Percentiles rank a stretch among this genome's conserved stretches.
These are phyloP conservation scores for Elsinoe fawcettii DNA, from an alignment of 2,329 filamentous ascomycete species.

Conservation along the genomic window DNA sequence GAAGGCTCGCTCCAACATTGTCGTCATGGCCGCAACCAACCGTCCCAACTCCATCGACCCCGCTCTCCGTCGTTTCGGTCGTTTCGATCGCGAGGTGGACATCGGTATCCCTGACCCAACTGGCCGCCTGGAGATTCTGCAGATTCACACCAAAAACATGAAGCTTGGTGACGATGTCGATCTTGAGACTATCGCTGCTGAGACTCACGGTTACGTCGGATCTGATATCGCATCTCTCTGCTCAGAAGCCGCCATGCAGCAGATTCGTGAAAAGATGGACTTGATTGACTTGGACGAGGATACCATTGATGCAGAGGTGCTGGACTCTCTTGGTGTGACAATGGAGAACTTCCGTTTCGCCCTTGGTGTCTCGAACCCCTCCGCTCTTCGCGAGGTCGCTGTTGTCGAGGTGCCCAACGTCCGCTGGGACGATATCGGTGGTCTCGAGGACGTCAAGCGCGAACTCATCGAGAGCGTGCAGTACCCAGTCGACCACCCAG, in stretches of 20 bases:
- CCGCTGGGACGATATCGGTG: slow-evolving; percentile 99
- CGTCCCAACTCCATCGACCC: slow-evolving; percentile 98
- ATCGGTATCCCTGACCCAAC: slow-evolving; percentile 97
- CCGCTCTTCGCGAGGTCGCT: slow-evolving; percentile 94
- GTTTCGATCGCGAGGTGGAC: slow-evolving; percentile 98
- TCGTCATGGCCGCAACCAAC: slow-evolving; percentile 99
- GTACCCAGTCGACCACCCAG: slow-evolving; percentile 97
- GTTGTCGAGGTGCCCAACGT: slow-evolving; percentile 99
- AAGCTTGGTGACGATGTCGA: slow-evolving; percentile 96
- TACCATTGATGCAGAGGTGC: slow-evolving; percentile 95
- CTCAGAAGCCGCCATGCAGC: slow-evolving; percentile 98
- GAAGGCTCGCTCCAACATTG: slow-evolving; percentile 97
- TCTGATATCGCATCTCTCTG: slow-evolving; percentile 97
- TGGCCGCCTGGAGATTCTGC: slow-evolving; percentile 95
- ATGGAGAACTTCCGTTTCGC: slow-evolving; percentile 99
- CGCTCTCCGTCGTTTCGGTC: slow-evolving; percentile 92
- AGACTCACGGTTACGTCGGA: slow-evolving; percentile 98
- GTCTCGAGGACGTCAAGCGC: slow-evolving; percentile 96
- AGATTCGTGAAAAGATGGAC: slow-evolving; percentile 99
- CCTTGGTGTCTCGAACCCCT: slow-evolving; percentile 95
- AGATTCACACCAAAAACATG: slow-evolving; percentile 99
- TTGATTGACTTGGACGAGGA: slow-evolving; percentile 98
- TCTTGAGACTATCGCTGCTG: slow-evolving; percentile 88
- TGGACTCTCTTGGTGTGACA: slow-evolving; percentile 95
- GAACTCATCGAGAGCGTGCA: slow-evolving; percentile 98